These are phyloP conservation scores for Elsinoe australis DNA, from an alignment of 2,329 filamentous ascomycete genomes.

Conservation along the genomic window DNA sequence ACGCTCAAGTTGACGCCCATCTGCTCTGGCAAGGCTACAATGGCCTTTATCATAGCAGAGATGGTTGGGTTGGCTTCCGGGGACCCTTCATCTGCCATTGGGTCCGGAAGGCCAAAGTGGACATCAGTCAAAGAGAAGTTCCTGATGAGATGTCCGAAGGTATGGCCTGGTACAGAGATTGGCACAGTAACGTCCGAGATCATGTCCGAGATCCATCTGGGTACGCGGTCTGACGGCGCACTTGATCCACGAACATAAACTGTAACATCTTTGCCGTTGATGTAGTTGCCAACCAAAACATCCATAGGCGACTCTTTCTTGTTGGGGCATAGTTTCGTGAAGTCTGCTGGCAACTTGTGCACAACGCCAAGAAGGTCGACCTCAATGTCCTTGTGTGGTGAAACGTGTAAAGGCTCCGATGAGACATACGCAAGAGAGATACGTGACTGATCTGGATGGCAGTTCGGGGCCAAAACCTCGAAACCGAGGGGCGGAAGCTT, in stretches of 20 bases:
- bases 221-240: conserved; percentile 58
- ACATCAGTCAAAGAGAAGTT: conserved; percentile 83
- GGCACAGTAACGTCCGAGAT: conserved; percentile 76
- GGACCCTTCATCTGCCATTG: conserved; percentile 65
- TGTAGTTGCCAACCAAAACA: conserved; percentile 68
- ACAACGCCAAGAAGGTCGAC: conserved; percentile 67
- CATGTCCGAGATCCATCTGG: conserved; percentile 74
- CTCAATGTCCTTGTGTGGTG: conserved; percentile 59
- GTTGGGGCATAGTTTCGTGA: conserved; percentile 68
- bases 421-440: conserved; percentile 72
- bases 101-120: conserved; percentile 76
- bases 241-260: conserved; percentile 77
- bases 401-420: conserved; percentile 59
- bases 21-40: conserved; percentile 71
- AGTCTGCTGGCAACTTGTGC: conserved; percentile 61
- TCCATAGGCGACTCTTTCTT: conserved; percentile 78
- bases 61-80: conserved; percentile 69
- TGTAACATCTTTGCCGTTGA: conserved; percentile 69
- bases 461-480: conserved; percentile 77
- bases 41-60: conserved; percentile 72
- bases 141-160: conserved; percentile 73
- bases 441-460: conserved; percentile 59
- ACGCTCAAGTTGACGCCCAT: conserved; percentile 82
- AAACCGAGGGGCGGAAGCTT: conserved; percentile 74
- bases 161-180: conserved; percentile 72